These are phyloP conservation scores for Raddia guianensis DNA, from an alignment of 176 grass and related monocot species.

Conservation along the genomic window DNA sequence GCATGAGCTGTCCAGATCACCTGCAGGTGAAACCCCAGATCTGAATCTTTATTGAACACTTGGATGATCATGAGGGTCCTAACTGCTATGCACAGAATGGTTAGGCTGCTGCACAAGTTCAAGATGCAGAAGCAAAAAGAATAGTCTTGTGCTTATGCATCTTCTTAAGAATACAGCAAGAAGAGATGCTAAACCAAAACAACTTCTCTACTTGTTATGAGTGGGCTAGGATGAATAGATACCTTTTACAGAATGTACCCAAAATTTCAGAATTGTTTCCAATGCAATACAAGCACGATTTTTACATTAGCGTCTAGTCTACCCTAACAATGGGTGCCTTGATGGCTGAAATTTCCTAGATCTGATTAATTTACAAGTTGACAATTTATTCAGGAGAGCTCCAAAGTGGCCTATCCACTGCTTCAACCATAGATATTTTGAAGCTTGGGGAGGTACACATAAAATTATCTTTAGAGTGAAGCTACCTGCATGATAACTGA, in stretches of 20 bases:
- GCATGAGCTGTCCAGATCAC: conserved; percentile 30
- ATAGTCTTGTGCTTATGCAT: not conserved
- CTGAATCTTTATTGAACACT: conserved; percentile 38
- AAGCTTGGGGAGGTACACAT: not conserved
- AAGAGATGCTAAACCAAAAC: not conserved
- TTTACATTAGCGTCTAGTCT: conserved; percentile 31
- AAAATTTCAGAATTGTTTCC: conserved; percentile 37
- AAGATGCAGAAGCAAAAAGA: not conserved
- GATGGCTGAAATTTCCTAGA: conserved; percentile 25
- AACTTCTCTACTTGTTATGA: not conserved
- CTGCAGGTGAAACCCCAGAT: conserved; percentile 32
- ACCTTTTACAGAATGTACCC: conserved; percentile 11
- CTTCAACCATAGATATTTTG: conserved; percentile 8
- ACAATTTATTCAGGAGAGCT: conserved; percentile 21
- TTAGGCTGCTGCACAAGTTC: conserved; percentile 28
- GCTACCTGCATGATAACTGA: conserved; percentile 34
- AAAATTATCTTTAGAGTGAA: conserved; percentile 3
- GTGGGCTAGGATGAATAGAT: not conserved
- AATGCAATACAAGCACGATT: conserved; percentile 5
- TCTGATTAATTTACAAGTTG: conserved; percentile 47
- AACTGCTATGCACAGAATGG: conserved; percentile 6
- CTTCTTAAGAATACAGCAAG: not conserved
- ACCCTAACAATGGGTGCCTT: conserved; percentile 6
- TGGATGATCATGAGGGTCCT: conserved; percentile 24
- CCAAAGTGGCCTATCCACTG: not conserved